Evolutionary conservation across 768 basidiomycete genomes (phyloP), one percentile per base, ranked within the genome.

Genomic region (Pholiota microspora): DNA sequence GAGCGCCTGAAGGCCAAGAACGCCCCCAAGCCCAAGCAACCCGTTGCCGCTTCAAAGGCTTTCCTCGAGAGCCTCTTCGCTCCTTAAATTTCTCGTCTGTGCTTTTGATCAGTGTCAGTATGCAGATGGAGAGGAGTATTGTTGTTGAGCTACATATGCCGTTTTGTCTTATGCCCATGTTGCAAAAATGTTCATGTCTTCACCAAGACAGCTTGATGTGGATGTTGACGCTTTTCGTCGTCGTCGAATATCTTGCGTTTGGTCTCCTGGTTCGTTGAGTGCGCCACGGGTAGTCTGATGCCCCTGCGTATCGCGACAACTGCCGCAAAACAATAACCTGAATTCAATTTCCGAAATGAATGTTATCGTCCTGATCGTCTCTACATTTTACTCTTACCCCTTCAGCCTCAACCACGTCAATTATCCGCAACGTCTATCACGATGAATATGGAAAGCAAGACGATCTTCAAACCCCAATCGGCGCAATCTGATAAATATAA

Each of bases 41-140:
- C 76, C 52, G 73, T 73, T 57, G 75, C 85, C 56, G 86, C 93
- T 56, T 86, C 88, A 68, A 84, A 92, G 73, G 80, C 82, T 45
- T 96, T 96, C 92, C 78, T 93, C 69, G 77, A 78, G 55, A 91
- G 80, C 59, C 82, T 98, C 67, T 86, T 91, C 63, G 88, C 94
- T 71, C 88, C 92, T 70, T 97, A 77, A 89, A 56, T 49, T 51
- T 27, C 13, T 21, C 23, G 38, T 15, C 18, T 0, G 16, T 50
- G 40, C 8, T 42, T 31, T 49, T 49, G 48, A 49, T 21, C 10
- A 35, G 48, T 49, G 36, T 21, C 10, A 35, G 48, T 49, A 49
- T 35, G 31, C 48, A 24, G 35, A 16, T 45, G 51, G 42, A 38
- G 28, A 50, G 40, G 27, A 51, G 28, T 45, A 51, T 51, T 16